phyloP scores from a whole-genome alignment of 2,329 filamentous ascomycete species.

The Hypoxylon sp. region DNA sequence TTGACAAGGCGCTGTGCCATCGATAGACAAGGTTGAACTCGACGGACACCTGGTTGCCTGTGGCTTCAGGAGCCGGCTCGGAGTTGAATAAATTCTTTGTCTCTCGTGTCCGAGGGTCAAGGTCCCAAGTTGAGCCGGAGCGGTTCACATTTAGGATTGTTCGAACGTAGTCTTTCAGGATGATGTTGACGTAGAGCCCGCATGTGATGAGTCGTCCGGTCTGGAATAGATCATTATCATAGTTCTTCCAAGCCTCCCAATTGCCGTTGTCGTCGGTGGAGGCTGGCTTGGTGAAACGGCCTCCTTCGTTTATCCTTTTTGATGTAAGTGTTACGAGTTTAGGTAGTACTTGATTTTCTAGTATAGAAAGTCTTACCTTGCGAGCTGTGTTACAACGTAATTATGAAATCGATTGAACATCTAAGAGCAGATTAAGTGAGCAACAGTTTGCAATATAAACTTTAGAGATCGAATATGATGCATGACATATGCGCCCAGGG shows the following conservation, averaged over 20 bases:
- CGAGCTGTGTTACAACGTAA: constrained; percentile 82
- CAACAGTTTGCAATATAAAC: constrained; percentile 19
- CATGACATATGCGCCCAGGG: neutral
- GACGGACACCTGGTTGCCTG: constrained; percentile 65
- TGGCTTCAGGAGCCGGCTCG: constrained; percentile 55
- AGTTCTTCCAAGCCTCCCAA: constrained; percentile 47
- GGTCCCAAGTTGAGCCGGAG: constrained; percentile 51
- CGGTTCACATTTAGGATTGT: constrained; percentile 66
- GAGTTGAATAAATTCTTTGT: constrained; percentile 48
- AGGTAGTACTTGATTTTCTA: neutral
- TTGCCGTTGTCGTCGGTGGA: constrained; percentile 17
- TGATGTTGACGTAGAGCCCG: constrained; percentile 69
- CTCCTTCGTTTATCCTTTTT: constrained; percentile 80
- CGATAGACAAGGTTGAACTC: constrained; percentile 70
- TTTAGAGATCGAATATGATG: neutral
- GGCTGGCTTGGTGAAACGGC: constrained; percentile 77
- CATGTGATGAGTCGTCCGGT: constrained; percentile 63
- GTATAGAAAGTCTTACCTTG: constrained; percentile 55
- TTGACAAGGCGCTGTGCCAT: constrained; percentile 63
- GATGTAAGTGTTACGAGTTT: constrained; percentile 5
- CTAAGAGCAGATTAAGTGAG: constrained; percentile 16
- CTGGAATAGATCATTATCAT: constrained; percentile 59
- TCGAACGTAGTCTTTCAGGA: constrained; percentile 59
- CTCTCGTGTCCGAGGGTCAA: constrained; percentile 52
- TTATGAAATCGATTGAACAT: constrained; percentile 91